A percentile compares a stretch with the other conserved stretches of the same genome.
These are phyloP conservation scores for Biscogniauxia sp. DNA, from an alignment of 2,329 filamentous ascomycete genomes.

Conservation along the genomic window DNA sequence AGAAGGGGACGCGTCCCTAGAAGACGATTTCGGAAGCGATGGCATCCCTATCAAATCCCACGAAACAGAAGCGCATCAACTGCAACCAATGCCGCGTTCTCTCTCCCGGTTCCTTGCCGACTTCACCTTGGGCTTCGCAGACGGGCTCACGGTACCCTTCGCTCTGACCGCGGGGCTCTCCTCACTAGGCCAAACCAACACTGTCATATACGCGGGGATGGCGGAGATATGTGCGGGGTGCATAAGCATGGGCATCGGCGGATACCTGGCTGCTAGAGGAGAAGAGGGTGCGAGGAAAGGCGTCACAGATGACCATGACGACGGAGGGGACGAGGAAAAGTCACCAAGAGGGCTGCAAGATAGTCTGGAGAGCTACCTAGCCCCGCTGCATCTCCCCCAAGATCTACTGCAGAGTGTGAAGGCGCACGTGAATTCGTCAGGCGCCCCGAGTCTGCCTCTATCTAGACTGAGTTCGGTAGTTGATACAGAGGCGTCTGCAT, in stretches of 20 bases:
- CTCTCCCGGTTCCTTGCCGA: constrained; percentile 50
- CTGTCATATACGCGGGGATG: constrained; percentile 69
- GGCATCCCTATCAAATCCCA: constrained; percentile 3
- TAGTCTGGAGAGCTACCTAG: constrained; percentile 23
- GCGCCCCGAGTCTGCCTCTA: constrained; percentile 5
- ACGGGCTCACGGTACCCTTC: constrained; percentile 78
- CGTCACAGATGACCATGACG: background rate
- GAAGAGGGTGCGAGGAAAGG: constrained; percentile 34
- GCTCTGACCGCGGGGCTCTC: constrained; percentile 73
- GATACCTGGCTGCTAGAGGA: constrained; percentile 65
- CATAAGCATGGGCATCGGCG: constrained; percentile 76
- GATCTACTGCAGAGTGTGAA: constrained; percentile 24
- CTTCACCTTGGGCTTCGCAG: constrained; percentile 73
- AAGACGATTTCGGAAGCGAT: background rate
- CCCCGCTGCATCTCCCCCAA: constrained; percentile 23
- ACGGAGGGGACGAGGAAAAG: constrained; percentile 32
- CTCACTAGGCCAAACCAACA: constrained; percentile 60
- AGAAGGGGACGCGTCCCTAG: background rate
- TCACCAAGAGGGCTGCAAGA: background rate
- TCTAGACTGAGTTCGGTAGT: constrained; percentile 1
- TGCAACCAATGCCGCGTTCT: background rate
- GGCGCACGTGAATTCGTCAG: constrained; percentile 20
- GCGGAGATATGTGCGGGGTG: constrained; percentile 74
- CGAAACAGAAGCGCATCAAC: constrained; percentile 2
- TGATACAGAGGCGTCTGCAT: constrained; percentile 39